Evolutionary conservation across 2,329 filamentous ascomycete genomes (phyloP), one percentile per base, ranked within the genome.

Genomic region (Trichoderma sp.): DNA sequence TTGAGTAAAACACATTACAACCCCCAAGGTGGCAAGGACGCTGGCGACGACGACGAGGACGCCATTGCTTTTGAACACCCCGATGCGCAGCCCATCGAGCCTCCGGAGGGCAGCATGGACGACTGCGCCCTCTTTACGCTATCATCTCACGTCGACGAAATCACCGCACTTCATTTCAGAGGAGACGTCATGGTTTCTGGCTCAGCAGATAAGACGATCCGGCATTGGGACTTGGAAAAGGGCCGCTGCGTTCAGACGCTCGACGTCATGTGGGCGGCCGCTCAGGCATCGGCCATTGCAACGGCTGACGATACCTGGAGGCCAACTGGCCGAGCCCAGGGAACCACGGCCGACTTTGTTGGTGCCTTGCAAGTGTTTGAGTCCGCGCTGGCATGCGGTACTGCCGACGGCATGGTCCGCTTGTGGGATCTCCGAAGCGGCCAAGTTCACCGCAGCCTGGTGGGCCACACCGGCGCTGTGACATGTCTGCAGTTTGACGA

Each of bases 191-290:
- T 99, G 18, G 95, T 99, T 38, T 99, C 97, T 2, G 97, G 97
- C 14, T 98, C 96, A 8, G 93, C 97, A 0, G 97, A 99, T 86
- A 99, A 99, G 88, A 99, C 97, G 1, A 88, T 99, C 74, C 92
- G 97, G 62, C 97, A 99, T 83, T 99, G 97, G 97, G 97, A 99
- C 86, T 89, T 99, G 67, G 94, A 96, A 80, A 98, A 95, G 83
- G 97, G 97, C n/a, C 93, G 97, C 66, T 98, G 97, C 83, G 94
- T 99, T 72, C 97, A 99, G 85, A 99, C 97, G 3, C 88, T 99
- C 66, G 97, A 99, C 84, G 96, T 99, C 7, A 93, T 99, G 83
- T 99, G 97, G 97, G 97, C 97, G 11, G 95, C 97, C 5, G 95
- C 97, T 3, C 95, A 98, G 85, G 94, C 95, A 14, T 94, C 92